phyloP scores from a whole-genome alignment of 306 rosid genomes.

The Mimosa bimucronata region DNA sequence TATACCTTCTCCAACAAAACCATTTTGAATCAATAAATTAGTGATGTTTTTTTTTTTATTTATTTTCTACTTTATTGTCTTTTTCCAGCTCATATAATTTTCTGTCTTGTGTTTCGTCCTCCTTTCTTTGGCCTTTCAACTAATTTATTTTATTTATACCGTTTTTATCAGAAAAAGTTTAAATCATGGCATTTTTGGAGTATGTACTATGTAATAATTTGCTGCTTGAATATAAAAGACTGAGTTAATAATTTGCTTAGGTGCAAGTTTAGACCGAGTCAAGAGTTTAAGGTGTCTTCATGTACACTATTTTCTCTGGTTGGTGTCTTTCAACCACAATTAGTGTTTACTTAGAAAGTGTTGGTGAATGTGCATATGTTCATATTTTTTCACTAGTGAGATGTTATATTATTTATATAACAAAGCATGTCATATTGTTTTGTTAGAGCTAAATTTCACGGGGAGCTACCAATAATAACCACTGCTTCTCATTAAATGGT shows the following conservation, averaged over 20 bases:
- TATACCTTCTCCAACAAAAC: not conserved
- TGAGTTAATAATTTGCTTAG: not conserved
- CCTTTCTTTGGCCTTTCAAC: not conserved
- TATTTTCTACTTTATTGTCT: too few species aligned
- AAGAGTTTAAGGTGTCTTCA: not conserved
- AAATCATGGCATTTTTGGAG: not conserved
- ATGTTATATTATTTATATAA: not conserved
- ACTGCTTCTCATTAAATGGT: too few species aligned
- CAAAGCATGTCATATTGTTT: too few species aligned
- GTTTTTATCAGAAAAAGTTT: too few species aligned
- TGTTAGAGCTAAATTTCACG: too few species aligned
- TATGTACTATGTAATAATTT: not conserved
- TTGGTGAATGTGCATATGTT: not conserved
- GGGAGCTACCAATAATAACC: too few species aligned
- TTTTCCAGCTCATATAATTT: too few species aligned
- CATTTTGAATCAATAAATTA: not conserved
- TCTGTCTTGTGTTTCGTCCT: not conserved
- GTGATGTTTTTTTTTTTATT: not conserved
- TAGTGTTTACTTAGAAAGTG: not conserved
- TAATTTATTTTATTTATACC: not conserved
- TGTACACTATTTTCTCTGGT: not conserved
- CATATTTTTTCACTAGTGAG: not conserved
- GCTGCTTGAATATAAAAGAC: conserved; percentile 13
- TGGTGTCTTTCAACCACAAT: not conserved
- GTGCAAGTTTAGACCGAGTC: not conserved